phyloP scores from a whole-genome alignment of 163 green algal species.

The Coccomyxa subellipsoidea region DNA sequence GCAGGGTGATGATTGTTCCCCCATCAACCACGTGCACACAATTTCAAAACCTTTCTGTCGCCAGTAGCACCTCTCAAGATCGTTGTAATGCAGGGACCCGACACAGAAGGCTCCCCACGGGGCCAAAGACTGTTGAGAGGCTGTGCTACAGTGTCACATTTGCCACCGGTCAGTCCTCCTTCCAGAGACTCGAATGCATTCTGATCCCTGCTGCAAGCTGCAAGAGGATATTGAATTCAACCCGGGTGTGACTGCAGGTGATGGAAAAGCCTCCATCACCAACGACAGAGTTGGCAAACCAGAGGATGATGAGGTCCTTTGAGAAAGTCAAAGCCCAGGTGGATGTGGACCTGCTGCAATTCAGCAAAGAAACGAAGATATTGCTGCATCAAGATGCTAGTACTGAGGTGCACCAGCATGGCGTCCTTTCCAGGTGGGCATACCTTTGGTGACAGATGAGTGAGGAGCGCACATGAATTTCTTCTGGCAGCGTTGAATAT shows the following conservation, averaged over 20 bases:
- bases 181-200: neutral
- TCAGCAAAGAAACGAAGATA: constrained; percentile 19
- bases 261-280: neutral
- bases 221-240: neutral
- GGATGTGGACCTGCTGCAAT: constrained; percentile 18
- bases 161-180: neutral
- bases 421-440: neutral
- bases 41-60: too few species aligned
- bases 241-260: neutral
- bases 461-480: too few species aligned
- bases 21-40: too few species aligned
- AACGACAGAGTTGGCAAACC: neutral
- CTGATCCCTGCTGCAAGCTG: neutral
- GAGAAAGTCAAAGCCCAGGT: constrained; percentile 4
- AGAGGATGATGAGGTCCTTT: neutral
- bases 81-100: neutral
- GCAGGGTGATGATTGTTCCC: neutral
- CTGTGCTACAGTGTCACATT: neutral
- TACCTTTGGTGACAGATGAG: too few species aligned
- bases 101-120: neutral
- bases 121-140: neutral
- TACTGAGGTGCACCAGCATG: neutral
- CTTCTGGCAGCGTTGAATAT: too few species aligned
- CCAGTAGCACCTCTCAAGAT: neutral
- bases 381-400: constrained; percentile 26